A percentile compares a stretch with the other conserved stretches of the same genome.
Evolutionary conservation across 2,329 filamentous ascomycete genomes (phyloP).

Genomic region (Fusarium duplospermum): DNA sequence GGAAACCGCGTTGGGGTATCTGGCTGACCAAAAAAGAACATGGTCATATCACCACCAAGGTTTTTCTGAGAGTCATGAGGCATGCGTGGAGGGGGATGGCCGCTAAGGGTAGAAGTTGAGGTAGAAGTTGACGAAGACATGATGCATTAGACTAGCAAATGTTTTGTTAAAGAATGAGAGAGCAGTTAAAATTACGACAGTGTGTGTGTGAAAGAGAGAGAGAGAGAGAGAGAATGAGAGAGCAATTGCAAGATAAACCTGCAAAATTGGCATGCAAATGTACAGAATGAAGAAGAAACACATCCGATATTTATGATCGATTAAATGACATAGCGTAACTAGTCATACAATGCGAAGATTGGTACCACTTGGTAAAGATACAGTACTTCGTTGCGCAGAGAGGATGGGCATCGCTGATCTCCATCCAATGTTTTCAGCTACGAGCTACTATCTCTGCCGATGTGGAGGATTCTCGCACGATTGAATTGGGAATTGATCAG

Average conservation of each 20-base stretch:
- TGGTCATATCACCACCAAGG: constrained; percentile 12
- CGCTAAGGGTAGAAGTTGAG: constrained; percentile 11
- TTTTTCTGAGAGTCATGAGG: constrained; percentile 5
- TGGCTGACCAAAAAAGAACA: constrained; percentile 1
- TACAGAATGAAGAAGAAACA: not conserved
- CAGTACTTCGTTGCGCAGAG: not conserved
- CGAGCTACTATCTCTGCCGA: not conserved
- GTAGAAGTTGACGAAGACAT: constrained; percentile 11
- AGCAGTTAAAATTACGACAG: not conserved
- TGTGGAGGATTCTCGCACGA: constrained; percentile 3
- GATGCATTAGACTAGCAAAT: not conserved
- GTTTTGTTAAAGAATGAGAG: not conserved
- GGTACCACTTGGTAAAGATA: not conserved
- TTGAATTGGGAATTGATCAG: not conserved
- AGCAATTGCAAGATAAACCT: not conserved
- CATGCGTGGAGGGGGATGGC: constrained; percentile 8
- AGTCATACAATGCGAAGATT: not conserved
- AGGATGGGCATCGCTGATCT: constrained; percentile 2
- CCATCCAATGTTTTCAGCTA: not conserved
- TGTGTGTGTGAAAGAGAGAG: not conserved
- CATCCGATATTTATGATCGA: not conserved
- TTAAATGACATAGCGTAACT: not conserved
- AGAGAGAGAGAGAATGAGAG: not conserved
- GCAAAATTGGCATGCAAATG: not conserved
- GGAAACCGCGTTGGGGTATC: constrained; percentile 3